Evolutionary conservation across 106 monocot genomes (phyloP).

Genomic region (Triglochin maritima): DNA sequence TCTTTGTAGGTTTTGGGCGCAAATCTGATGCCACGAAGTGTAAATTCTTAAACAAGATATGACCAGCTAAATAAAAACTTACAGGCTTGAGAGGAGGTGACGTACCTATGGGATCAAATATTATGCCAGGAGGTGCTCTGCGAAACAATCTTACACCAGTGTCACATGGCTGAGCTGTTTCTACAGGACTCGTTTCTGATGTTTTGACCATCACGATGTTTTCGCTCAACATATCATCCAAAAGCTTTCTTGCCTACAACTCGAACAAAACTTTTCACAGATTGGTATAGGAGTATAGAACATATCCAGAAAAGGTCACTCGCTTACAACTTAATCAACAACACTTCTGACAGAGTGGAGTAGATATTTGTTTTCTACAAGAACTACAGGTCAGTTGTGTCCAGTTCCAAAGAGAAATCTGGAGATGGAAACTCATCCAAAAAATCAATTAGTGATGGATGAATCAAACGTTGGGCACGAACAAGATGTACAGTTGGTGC

Average conservation of each 20-base stretch:
- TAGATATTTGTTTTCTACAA: not conserved
- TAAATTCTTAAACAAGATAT: not conserved
- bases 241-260: conserved; percentile 61
- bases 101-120: conserved; percentile 37
- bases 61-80: not conserved
- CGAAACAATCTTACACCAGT: conserved; percentile 55
- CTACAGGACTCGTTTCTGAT: conserved; percentile 4
- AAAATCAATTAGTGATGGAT: too few relatives aligned
- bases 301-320: not conserved
- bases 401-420: not conserved
- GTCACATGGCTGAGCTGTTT: conserved; percentile 18
- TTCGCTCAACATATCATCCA: conserved; percentile 55
- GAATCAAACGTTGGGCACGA: too few relatives aligned
- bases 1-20: conserved; percentile 31
- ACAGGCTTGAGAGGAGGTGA: not conserved
- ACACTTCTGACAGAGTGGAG: not conserved
- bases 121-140: conserved; percentile 63
- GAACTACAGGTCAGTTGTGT: not conserved
- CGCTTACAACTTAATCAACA: not conserved
- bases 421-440: not conserved
- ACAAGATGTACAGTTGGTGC: too few relatives aligned
- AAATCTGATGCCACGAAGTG: conserved; percentile 35
- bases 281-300: not conserved
- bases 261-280: not conserved
- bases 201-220: conserved; percentile 51